phyloP scores from a whole-genome alignment of 495 filamentous ascomycete genomes.

The Parathielavia hyrcaniae region DNA sequence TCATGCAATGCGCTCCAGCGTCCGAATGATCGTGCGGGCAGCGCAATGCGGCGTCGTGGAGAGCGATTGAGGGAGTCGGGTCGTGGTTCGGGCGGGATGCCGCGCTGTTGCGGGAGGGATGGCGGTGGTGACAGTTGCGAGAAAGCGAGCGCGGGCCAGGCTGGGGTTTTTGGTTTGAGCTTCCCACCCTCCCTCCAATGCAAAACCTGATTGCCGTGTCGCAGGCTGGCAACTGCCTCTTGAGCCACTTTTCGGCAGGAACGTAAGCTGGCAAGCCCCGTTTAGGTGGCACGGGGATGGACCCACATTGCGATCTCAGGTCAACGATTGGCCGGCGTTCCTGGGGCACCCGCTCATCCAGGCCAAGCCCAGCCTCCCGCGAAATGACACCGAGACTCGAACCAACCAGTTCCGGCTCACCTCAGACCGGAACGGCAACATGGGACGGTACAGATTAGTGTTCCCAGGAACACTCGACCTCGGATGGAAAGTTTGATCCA shows the following conservation, averaged over 20 bases:
- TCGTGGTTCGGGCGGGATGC: conserved; percentile 6
- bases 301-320: conserved; percentile 13
- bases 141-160: conserved; percentile 5
- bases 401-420: conserved; percentile 14
- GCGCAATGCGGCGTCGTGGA: not conserved
- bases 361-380: conserved; percentile 25
- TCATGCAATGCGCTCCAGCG: not conserved
- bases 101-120: conserved; percentile 16
- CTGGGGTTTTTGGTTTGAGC: conserved; percentile 13
- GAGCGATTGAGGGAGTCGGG: conserved; percentile 4
- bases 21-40: not conserved
- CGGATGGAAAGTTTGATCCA: not conserved
- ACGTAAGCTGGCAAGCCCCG: conserved; percentile 25
- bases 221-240: conserved; percentile 10
- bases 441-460: conserved; percentile 2
- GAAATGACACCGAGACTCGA: conserved; percentile 26
- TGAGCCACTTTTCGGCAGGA: conserved; percentile 26
- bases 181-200: conserved; percentile 26
- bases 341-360: conserved; percentile 15
- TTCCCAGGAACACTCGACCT: not conserved
- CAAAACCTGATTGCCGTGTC: conserved; percentile 29
- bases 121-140: conserved; percentile 25
- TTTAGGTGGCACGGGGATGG: conserved; percentile 20
- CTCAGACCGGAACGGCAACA: conserved; percentile 1
- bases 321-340: conserved; percentile 15